Evolutionary conservation across 140 eudicot species (phyloP).

Genomic region (Cichorium intybus): DNA sequence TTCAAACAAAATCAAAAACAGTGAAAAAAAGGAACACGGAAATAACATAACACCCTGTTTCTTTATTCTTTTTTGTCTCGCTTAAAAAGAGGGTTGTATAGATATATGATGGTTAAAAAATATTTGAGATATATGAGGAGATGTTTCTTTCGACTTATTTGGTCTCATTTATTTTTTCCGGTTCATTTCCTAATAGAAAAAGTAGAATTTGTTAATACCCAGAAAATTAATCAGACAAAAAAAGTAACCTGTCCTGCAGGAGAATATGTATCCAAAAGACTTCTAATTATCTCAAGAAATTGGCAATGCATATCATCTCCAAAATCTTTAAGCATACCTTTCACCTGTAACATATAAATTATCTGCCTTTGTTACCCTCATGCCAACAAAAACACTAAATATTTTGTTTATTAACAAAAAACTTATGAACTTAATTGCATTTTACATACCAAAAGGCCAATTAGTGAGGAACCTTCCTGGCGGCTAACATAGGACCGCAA

Average conservation of each 20-base stretch:
- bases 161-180: too few species aligned
- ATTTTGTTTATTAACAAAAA: background rate
- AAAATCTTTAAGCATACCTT: slow-evolving; percentile 91
- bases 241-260: slow-evolving; percentile 76
- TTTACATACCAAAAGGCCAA: slow-evolving; percentile 86
- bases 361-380: background rate
- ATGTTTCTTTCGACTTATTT: too few species aligned
- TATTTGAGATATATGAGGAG: background rate
- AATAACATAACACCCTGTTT: background rate
- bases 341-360: slow-evolving; percentile 56
- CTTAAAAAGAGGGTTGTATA: background rate
- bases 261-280: slow-evolving; percentile 70
- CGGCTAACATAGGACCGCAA: slow-evolving; percentile 75
- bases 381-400: background rate
- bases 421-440: background rate
- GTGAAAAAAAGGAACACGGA: background rate
- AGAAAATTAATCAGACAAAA: background rate
- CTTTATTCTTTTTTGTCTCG: background rate
- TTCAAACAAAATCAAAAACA: background rate
- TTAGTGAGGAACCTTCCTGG: slow-evolving; percentile 64
- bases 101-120: background rate
- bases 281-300: slow-evolving; percentile 86
- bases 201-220: too few species aligned
- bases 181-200: too few species aligned
- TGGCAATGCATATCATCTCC: slow-evolving; percentile 99